These are phyloP conservation scores for Simmondsia chinensis DNA, from an alignment of 148 eudicot species.

Conservation along the genomic window DNA sequence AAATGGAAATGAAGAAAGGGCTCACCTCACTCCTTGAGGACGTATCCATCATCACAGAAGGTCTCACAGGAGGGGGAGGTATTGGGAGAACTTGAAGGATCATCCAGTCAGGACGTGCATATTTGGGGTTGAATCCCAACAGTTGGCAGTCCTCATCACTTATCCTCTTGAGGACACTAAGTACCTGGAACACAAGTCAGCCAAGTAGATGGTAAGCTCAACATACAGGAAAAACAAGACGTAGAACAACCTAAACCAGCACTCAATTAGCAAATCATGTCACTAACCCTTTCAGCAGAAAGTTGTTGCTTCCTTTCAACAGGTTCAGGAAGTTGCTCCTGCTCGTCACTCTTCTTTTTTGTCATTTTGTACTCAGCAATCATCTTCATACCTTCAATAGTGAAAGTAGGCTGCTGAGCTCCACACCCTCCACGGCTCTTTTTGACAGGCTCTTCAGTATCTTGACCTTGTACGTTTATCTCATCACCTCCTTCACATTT, in stretches of 20 bases:
- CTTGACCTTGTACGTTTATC: slow-evolving; percentile 58
- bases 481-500: slow-evolving; percentile 99
- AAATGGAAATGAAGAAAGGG: slow-evolving; percentile 9
- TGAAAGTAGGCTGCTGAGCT: slow-evolving; percentile 62
- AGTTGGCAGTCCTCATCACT: slow-evolving; percentile 66
- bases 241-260: too few relatives aligned
- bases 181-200: slow-evolving; percentile 30
- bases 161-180: slow-evolving; percentile 54
- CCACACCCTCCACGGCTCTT: slow-evolving; percentile 73
- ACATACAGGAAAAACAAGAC: neutral
- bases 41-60: slow-evolving; percentile 81
- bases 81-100: slow-evolving; percentile 78
- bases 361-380: slow-evolving; percentile 55
- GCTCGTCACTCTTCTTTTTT: slow-evolving; percentile 62
- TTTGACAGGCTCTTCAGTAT: slow-evolving; percentile 47
- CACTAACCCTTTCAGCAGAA: slow-evolving; percentile 51
- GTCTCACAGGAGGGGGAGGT: slow-evolving; percentile 75
- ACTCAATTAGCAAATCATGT: neutral
- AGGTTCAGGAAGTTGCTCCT: slow-evolving; percentile 74
- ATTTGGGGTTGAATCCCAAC: slow-evolving; percentile 57
- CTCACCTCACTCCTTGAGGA: slow-evolving; percentile 71
- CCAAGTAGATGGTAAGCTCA: neutral
- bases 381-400: slow-evolving; percentile 76
- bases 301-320: slow-evolving; percentile 61
- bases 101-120: slow-evolving; percentile 90